Base-by-base conservation (phyloP, 352 stramenopile species). In the Phytophthora hibernalis region DNA sequence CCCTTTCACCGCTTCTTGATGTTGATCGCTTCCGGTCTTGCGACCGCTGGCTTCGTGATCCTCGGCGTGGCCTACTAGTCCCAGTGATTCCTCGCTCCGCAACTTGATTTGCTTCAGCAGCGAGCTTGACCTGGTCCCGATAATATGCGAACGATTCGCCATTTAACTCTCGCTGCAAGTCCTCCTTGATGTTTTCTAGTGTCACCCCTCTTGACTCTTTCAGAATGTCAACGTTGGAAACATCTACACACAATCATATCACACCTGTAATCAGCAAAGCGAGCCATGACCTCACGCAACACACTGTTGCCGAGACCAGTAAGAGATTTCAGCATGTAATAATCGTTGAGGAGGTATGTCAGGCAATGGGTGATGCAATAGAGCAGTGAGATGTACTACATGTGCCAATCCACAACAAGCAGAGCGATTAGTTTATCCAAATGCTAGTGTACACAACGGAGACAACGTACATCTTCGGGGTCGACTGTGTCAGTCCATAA, bases 301-400 rank as follows among this genome's bases (percentile, higher is more conserved):
- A 48, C 26, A 24, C 20, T 6, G 3, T 24, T 48, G n/a, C 42
- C 9, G 20, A 26, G 13, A 72, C 83, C 83, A 61, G 87, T 65
- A 16, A 91, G 71, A 4, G 74, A 56, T 62, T 85, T 87, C n/a
- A 90, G 63, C 6, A 79, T 26, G 53, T 88, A 64, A 21, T 60
- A 55, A n/a, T 77, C 67, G 8, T 88, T 79, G 48, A 68, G 77
- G 13, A 67, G 53, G 37, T 82, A 89, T 1, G 82, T 92, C 38
- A 92, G 61, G 52, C 77, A 84, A 55, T 91, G 80, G 61, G 82
- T 85, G 65, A 91, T 92, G 58, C 82, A 92, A 68, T 88, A 92
- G 4, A 92, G 68, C 56, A 92, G 47, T 51, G 84, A 87, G n/a
- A 92, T 83, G 43, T 92, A 92, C 84, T 92, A 24, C n/a, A n/a